Conservation (phyloP, 805 yeast genomes). For the Blastobotrys terrestris region DNA sequence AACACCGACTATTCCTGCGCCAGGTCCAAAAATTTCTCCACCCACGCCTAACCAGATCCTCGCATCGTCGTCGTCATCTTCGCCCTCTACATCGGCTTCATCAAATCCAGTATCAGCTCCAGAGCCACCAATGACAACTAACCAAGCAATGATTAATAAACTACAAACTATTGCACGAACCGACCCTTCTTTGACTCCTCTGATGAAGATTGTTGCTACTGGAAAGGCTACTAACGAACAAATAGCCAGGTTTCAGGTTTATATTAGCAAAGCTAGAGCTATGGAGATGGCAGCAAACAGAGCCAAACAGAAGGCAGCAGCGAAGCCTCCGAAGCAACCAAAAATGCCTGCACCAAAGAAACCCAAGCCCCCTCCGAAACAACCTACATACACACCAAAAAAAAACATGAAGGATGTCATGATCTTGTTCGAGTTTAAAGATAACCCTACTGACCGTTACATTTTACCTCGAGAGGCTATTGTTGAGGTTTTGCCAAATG, state of each 20-base stretch:
- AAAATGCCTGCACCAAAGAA: constrained; percentile 17
- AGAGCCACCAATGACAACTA: constrained; percentile 24
- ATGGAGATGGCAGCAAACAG: constrained; percentile 12
- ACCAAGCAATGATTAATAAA: constrained; percentile 77
- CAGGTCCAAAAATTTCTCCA: background rate
- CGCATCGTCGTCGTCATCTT: background rate
- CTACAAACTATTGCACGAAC: constrained; percentile 74
- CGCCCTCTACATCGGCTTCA: constrained; percentile 1
- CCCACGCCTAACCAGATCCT: background rate
- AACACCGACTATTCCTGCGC: constrained; percentile 1
- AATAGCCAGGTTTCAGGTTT: constrained; percentile 70
- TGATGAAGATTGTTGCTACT: constrained; percentile 83
- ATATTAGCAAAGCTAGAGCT: constrained; percentile 69
- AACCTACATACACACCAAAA: constrained; percentile 33
- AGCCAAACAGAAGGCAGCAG: constrained; percentile 10
- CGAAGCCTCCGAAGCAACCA: constrained; percentile 12
- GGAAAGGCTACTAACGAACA: constrained; percentile 71
- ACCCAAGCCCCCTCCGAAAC: constrained; percentile 13
- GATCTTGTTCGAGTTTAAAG: constrained; percentile 77
- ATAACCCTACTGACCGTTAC: constrained; percentile 69
- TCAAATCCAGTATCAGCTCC: constrained; percentile 6
- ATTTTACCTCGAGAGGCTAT: constrained; percentile 71
- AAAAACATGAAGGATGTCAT: constrained; percentile 60
- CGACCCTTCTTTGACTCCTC: constrained; percentile 56
- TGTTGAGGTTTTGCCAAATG: constrained; percentile 43